Percentiles rank a stretch among this genome's conserved stretches.
Conservation (phyloP, 805 yeast species). For the Ogataea wickerhamii region DNA sequence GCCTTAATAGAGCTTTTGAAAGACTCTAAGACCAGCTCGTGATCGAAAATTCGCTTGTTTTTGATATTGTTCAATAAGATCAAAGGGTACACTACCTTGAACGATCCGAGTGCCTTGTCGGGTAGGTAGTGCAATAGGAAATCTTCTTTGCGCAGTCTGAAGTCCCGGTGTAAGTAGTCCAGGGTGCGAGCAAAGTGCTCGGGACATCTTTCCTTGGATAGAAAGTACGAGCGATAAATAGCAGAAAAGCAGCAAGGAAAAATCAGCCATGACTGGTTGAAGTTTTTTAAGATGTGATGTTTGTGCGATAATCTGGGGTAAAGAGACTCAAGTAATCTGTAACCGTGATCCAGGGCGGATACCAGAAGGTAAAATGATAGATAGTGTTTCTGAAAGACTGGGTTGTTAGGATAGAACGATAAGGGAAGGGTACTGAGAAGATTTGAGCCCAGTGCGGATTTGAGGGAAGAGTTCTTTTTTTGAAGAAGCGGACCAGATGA, state of each 20-base stretch:
- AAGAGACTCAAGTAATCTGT: slow-evolving; percentile 14
- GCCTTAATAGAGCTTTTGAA: slow-evolving; percentile 9
- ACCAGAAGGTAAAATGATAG: slow-evolving; percentile 17
- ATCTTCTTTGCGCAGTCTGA: not conserved
- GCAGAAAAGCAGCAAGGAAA: slow-evolving; percentile 21
- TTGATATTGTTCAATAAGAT: slow-evolving; percentile 9
- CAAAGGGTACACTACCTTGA: slow-evolving; percentile 15
- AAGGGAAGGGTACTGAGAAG: slow-evolving; percentile 13
- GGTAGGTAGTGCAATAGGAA: slow-evolving; percentile 7
- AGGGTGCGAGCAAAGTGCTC: slow-evolving; percentile 13
- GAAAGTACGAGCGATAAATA: slow-evolving; percentile 11
- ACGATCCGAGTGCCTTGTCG: slow-evolving; percentile 8
- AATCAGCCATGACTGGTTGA: slow-evolving; percentile 20
- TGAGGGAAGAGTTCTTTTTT: not conserved
- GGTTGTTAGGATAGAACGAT: slow-evolving; percentile 13
- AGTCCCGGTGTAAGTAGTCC: slow-evolving; percentile 5
- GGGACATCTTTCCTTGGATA: slow-evolving; percentile 16
- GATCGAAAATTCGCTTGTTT: slow-evolving; percentile 4
- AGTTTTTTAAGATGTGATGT: slow-evolving; percentile 2
- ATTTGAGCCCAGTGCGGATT: slow-evolving; percentile 6
- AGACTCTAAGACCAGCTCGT: slow-evolving; percentile 7
- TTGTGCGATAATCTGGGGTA: slow-evolving; percentile 8
- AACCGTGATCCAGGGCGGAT: slow-evolving; percentile 17
- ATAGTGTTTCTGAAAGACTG: slow-evolving; percentile 15
- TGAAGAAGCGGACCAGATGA: slow-evolving; percentile 14